phyloP scores from a whole-genome alignment of 306 rosid genomes.

The Lotus japonicus region DNA sequence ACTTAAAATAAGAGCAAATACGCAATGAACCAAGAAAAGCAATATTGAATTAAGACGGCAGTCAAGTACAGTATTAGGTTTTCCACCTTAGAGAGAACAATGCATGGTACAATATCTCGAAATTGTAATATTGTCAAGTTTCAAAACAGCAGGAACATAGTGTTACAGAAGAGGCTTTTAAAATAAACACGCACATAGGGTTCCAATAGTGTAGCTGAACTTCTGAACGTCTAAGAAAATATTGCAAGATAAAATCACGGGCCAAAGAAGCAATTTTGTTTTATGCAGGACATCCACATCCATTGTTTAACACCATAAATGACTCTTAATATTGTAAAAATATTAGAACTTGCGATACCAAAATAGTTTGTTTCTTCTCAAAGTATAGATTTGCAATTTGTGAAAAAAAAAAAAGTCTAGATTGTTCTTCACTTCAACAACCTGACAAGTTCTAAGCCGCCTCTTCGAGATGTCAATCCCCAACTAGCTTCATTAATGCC shows the following conservation, averaged over 20 bases:
- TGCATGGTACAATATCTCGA: neutral
- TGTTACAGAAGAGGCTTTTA: neutral
- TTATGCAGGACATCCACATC: conserved; percentile 1
- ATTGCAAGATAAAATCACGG: too few relatives aligned
- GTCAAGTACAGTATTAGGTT: neutral
- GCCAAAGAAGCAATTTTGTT: too few relatives aligned
- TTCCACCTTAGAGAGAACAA: neutral
- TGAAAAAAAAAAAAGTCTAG: conserved; percentile 7
- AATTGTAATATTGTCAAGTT: neutral
- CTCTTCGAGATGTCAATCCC: conserved; percentile 54
- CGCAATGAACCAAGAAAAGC: neutral
- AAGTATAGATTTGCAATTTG: conserved; percentile 12
- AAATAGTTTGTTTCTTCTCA: neutral
- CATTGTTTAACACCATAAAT: neutral
- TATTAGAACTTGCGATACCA: neutral
- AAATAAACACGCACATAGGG: neutral
- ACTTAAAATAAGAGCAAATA: conserved; percentile 13
- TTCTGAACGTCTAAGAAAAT: neutral
- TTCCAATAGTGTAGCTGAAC: neutral
- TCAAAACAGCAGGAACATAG: neutral
- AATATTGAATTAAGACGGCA: neutral
- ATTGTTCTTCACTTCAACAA: conserved; percentile 30
- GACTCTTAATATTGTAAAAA: neutral
- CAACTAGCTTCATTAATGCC: conserved; percentile 49
- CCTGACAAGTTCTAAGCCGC: conserved; percentile 84